Conservation (phyloP, 2,329 filamentous ascomycete species). For the Cladosporium sp. region DNA sequence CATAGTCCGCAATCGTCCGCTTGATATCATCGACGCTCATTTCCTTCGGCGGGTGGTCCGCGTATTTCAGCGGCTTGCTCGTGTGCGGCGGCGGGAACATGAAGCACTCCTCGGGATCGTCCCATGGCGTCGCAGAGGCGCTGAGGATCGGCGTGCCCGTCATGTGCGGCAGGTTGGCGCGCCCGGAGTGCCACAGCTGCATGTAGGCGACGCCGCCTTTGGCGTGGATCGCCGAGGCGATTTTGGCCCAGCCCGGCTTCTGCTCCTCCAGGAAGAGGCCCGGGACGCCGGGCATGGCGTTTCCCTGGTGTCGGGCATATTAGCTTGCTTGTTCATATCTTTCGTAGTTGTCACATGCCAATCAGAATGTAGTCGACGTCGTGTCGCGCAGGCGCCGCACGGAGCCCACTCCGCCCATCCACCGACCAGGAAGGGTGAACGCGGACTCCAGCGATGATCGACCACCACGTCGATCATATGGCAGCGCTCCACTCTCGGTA, state of each 20-base stretch:
- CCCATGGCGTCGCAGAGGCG: constrained; percentile 31
- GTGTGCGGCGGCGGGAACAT: constrained; percentile 23
- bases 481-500: too few relatives aligned
- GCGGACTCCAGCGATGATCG: too few relatives aligned
- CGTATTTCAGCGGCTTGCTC: constrained; percentile 27
- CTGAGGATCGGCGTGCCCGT: constrained; percentile 18
- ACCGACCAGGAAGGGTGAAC: too few relatives aligned
- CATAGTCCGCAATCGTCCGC: constrained; percentile 37
- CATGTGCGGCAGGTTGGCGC: constrained; percentile 35
- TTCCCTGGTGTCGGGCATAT: constrained; percentile 13
- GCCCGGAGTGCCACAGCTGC: constrained; percentile 44
- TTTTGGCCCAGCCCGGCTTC: constrained; percentile 44
- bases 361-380: too few relatives aligned
- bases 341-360: too few relatives aligned
- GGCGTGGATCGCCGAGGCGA: constrained; percentile 47
- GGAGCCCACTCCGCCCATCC: too few relatives aligned
- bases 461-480: too few relatives aligned
- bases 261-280: constrained; percentile 34
- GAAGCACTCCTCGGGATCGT: constrained; percentile 19
- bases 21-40: constrained; percentile 33
- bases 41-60: constrained; percentile 18
- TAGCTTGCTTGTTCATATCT: too few relatives aligned
- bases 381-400: too few relatives aligned
- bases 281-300: constrained; percentile 24
- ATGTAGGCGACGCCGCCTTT: constrained; percentile 45